Conservation (phyloP, 306 rosid genomes). For the Aeschynomene evenia region DNA sequence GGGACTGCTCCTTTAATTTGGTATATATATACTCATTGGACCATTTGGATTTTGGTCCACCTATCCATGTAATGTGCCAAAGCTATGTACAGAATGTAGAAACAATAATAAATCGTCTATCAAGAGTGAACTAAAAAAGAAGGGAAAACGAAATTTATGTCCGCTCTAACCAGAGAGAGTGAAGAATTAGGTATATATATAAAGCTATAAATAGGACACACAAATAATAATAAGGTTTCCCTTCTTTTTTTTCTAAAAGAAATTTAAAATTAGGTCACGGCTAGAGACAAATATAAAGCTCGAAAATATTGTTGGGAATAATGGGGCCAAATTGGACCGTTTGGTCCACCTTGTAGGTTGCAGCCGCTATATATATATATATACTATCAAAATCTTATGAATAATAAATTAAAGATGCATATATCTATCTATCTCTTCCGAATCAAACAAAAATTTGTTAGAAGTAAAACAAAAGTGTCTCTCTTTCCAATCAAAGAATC, state of each 20-base stretch:
- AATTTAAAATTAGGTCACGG: not conserved
- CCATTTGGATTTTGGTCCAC: constrained; percentile 33
- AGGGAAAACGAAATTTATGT: not conserved
- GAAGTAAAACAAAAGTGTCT: not conserved
- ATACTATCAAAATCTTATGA: not conserved
- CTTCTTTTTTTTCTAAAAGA: not conserved
- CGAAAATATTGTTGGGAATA: not conserved
- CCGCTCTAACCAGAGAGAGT: not conserved
- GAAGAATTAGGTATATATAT: too few species aligned
- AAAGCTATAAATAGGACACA: not conserved
- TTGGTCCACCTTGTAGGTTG: constrained; percentile 27
- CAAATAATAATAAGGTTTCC: not conserved
- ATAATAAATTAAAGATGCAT: constrained; percentile 22
- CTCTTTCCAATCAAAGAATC: constrained; percentile 29
- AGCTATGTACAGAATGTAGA: not conserved
- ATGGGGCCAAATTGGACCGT: constrained; percentile 18
- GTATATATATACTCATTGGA: constrained; percentile 10
- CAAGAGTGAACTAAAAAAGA: not conserved
- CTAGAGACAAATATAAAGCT: constrained; percentile 20
- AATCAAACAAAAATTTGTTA: not conserved
- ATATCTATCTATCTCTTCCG: too few species aligned
- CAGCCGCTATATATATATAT: not conserved
- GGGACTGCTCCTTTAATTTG: not conserved
- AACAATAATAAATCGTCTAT: constrained; percentile 1
- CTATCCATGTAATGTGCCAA: not conserved